Conservation (phyloP, 2,329 filamentous ascomycete species). For the Botrytis deweyae region DNA sequence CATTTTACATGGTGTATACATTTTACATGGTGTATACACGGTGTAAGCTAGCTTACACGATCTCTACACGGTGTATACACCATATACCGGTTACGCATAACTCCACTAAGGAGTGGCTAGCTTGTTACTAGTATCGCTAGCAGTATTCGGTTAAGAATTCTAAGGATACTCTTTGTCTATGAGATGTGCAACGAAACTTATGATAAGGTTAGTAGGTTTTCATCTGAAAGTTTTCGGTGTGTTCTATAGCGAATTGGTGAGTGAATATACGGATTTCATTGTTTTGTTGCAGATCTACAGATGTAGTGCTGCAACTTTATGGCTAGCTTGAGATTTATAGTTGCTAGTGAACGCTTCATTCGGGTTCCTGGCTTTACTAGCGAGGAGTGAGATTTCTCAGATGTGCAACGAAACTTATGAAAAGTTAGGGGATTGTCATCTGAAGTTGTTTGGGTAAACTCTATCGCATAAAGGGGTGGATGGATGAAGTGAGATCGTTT, state of each 20-base stretch:
- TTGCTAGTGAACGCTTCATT: not conserved
- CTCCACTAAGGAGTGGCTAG: not conserved
- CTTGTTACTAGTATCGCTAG: not conserved
- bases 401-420: rapidly evolving
- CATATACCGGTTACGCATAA: too few relatives aligned
- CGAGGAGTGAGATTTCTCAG: not conserved
- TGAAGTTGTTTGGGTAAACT: rapidly evolving
- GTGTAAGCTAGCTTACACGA: too few relatives aligned
- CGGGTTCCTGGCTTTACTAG: not conserved
- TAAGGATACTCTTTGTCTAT: not conserved
- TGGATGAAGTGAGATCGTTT: not conserved
- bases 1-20: too few relatives aligned
- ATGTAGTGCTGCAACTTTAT: not conserved
- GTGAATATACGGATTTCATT: not conserved
- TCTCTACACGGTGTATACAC: too few relatives aligned
- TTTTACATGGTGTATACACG: too few relatives aligned
- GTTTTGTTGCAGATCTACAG: not conserved
- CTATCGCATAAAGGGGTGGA: not conserved
- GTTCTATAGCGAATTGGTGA: not conserved
- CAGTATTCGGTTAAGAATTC: not conserved
- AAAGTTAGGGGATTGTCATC: not conserved
- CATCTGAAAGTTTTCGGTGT: not conserved
- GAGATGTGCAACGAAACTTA: not conserved
- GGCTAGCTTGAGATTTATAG: not conserved
- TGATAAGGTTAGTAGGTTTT: not conserved